Percentiles rank a stretch among this genome's conserved stretches.
These are phyloP conservation scores for Cutaneotrichosporon cyanovorans DNA, from an alignment of 1,284 basidiomycete species.

Conservation along the genomic window DNA sequence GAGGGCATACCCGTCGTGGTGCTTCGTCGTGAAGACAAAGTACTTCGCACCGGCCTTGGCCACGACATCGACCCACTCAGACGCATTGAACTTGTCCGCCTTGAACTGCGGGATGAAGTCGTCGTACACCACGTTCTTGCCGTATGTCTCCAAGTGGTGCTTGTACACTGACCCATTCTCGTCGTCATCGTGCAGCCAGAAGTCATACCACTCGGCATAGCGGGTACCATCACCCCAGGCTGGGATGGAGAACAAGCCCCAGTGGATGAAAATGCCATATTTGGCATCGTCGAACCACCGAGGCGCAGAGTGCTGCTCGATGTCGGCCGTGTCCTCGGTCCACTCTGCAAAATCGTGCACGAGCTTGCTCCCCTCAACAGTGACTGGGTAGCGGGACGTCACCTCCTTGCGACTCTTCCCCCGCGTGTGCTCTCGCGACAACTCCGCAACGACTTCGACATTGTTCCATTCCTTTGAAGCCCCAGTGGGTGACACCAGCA, in stretches of 20 bases:
- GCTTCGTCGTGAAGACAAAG: slow-evolving; percentile 54
- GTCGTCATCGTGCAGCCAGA: slow-evolving; percentile 34
- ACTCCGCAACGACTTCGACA: not conserved
- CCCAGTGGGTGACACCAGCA: slow-evolving; percentile 6
- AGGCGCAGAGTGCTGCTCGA: slow-evolving; percentile 4
- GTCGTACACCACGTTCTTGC: slow-evolving; percentile 52
- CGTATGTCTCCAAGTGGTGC: slow-evolving; percentile 52
- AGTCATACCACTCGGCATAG: slow-evolving; percentile 56
- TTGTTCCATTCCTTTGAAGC: not conserved
- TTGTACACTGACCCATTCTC: slow-evolving; percentile 47
- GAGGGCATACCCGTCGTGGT: slow-evolving; percentile 48
- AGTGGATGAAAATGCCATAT: slow-evolving; percentile 53
- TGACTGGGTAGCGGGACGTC: not conserved
- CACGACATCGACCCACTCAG: slow-evolving; percentile 54
- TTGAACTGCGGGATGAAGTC: slow-evolving; percentile 55
- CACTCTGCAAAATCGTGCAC: slow-evolving; percentile 13
- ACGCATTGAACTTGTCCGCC: slow-evolving; percentile 52
- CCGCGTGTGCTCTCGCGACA: not conserved
- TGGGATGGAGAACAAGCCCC: slow-evolving; percentile 53
- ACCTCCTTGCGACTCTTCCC: not conserved
- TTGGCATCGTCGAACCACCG: slow-evolving; percentile 15
- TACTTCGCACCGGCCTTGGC: slow-evolving; percentile 56
- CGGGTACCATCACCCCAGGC: slow-evolving; percentile 28
- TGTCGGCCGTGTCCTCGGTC: slow-evolving; percentile 6
- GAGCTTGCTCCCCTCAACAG: slow-evolving; percentile 2